Evolutionary conservation across 2,329 filamentous ascomycete species (phyloP), one percentile per base, ranked within the genome.

Genomic region (Colletotrichum sansevieriae): DNA sequence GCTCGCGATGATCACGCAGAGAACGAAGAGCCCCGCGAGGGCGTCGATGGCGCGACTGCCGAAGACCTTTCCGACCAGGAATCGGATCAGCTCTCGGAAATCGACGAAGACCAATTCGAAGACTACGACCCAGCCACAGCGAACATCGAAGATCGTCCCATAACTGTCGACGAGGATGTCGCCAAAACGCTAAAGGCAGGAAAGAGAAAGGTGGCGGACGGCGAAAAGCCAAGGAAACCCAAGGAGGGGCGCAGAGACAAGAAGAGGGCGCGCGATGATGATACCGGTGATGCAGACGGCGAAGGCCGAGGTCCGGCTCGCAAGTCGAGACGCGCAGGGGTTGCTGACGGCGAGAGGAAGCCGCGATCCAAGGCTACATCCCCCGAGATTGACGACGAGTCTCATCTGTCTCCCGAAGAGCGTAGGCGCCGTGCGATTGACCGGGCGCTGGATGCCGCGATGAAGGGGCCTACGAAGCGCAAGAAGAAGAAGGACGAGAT

Each of bases 401-500:
- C 94, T 75, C 85, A 91, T 71, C 81, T 98, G 74, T 91, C 92
- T 20, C 93, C 94, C 0, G 94, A 96, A 79, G 93, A 97, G 82
- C 88, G 93, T 74, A 89, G 95, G 74, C 90, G 92, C 74, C 87
- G 93, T 73, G 95, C 94, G 20, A 90, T 99, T 61, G 93, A 97
- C 75, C 88, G 91, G 73, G 92, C 93, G 64, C 93, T 98, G 82
- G 93, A 97, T 78, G 92, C 92, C 65, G 94, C 95, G 1, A 84
- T 97, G 74, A 97, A 97, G 83, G 93, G 92, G 73, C 90, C 92
- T 11, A 86, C 84, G 63, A 93, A 93, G 74, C 87, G 90, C 71
- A 86, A 91, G 73, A 81, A 88, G 88, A 95, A 93, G 84, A 93
- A 93, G 84, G 92, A 95, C 77, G 95, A 96, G 74, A 94, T 97